These are phyloP conservation scores for Vanrija sp. DNA, from an alignment of 1,284 basidiomycete species.

Conservation along the genomic window DNA sequence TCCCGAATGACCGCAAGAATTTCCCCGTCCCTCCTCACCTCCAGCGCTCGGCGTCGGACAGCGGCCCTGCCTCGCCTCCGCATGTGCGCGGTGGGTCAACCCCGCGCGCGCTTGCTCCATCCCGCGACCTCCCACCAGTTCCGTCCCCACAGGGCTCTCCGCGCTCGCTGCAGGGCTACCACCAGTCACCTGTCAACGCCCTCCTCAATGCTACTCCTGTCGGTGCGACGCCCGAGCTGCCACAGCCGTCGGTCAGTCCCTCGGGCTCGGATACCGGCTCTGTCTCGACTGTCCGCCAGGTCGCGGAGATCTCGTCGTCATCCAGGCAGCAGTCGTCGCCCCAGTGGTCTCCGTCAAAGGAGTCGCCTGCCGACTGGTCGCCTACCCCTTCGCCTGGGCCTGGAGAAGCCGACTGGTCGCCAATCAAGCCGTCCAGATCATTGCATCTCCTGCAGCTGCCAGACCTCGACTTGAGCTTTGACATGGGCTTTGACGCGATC, in stretches of 20 bases:
- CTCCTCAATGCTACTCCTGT: background rate
- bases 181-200: background rate
- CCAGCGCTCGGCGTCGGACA: constrained; percentile 14
- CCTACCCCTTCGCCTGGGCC: constrained; percentile 2
- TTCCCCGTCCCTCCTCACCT: constrained; percentile 24
- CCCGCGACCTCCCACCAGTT: constrained; percentile 1
- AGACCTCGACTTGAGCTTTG: constrained; percentile 45
- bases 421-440: constrained; percentile 27
- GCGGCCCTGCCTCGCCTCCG: background rate
- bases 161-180: background rate
- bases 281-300: constrained; percentile 9
- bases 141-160: background rate
- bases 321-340: background rate
- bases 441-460: constrained; percentile 42
- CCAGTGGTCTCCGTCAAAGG: background rate
- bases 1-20: background rate
- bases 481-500: constrained; percentile 36
- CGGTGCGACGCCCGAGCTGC: background rate
- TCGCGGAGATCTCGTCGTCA: background rate
- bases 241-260: constrained; percentile 12
- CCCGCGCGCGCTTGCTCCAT: background rate
- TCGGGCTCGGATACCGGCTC: constrained; percentile 8
- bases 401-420: constrained; percentile 4
- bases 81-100: background rate
- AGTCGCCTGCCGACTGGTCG: constrained; percentile 4